A percentile compares a stretch with the other conserved stretches of the same genome.
Evolutionary conservation across 2,329 filamentous ascomycete genomes (phyloP).

Genomic region (Fusarium globosum): DNA sequence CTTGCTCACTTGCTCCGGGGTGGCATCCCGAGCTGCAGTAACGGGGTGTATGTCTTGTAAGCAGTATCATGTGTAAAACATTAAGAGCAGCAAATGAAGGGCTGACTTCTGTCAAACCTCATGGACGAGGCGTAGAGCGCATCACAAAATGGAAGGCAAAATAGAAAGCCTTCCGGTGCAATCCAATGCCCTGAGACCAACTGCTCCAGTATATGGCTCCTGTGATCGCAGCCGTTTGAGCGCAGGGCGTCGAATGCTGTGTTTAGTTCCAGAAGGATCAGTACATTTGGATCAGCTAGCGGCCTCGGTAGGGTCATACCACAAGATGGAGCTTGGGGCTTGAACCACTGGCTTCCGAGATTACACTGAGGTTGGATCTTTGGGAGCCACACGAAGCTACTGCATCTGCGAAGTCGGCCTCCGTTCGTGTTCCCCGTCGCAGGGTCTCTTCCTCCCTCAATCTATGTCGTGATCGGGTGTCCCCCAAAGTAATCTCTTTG

Average conservation of each 20-base stretch:
- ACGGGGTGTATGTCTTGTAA: not conserved
- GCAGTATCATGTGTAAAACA: not conserved
- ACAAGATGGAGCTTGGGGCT: not conserved
- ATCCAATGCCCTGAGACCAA: not conserved
- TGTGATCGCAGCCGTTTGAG: not conserved
- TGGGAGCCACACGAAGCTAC: no score
- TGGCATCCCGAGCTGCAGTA: not conserved
- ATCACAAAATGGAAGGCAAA: no score
- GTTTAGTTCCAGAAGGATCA: not conserved
- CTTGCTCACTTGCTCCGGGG: not conserved
- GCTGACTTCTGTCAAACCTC: not conserved
- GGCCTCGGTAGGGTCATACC: not conserved
- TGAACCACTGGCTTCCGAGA: not conserved
- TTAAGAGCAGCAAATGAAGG: not conserved
- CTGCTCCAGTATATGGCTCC: fast-evolving
- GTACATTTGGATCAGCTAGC: not conserved
- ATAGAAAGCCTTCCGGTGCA: not conserved
- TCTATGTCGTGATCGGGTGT: not conserved
- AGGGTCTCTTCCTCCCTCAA: not conserved
- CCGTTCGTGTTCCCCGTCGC: not conserved
- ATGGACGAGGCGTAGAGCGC: not conserved
- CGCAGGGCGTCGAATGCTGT: not conserved
- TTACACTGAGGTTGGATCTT: fast-evolving
- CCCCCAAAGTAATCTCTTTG: not conserved
- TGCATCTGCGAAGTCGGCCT: not conserved